Evolutionary conservation across 345 rosid species (phyloP).

Genomic region (Citrus reticulata): DNA sequence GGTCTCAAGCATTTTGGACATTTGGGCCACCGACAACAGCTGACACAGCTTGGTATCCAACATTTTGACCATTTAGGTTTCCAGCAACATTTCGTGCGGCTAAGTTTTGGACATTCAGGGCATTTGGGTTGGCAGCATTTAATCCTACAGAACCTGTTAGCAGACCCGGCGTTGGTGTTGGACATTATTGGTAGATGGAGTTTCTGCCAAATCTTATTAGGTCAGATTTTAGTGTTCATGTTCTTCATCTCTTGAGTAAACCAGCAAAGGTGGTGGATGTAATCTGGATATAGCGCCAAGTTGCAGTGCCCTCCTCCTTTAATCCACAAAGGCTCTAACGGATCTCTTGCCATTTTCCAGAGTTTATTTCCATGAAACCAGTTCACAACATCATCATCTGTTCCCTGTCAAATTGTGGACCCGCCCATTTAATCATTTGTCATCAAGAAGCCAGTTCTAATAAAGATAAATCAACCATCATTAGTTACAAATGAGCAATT

Average conservation of each 20-base stretch:
- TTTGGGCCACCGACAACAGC: conserved; percentile 37
- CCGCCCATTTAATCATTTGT: neutral
- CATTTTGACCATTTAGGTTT: conserved; percentile 36
- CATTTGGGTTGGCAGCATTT: conserved; percentile 44
- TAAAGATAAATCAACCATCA: neutral
- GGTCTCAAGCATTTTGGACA: conserved; percentile 34
- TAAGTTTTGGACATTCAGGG: conserved; percentile 26
- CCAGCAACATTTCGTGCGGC: conserved; percentile 28
- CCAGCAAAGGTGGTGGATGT: conserved; percentile 75
- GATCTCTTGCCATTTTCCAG: conserved; percentile 87
- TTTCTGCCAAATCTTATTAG: conserved; percentile 63
- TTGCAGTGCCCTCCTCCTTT: conserved; percentile 99
- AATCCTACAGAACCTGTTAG: conserved; percentile 43
- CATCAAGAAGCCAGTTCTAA: neutral
- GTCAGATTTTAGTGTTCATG: conserved; percentile 57
- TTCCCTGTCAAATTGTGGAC: conserved; percentile 47
- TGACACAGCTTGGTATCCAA: conserved; percentile 42
- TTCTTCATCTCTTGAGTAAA: conserved; percentile 90
- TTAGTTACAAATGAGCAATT: neutral
- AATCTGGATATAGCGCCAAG: conserved; percentile 91
- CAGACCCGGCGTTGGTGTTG: neutral
- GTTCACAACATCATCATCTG: conserved; percentile 94
- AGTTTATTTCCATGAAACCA: conserved; percentile 93
- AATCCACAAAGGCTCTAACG: conserved; percentile 93
- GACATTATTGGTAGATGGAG: conserved; percentile 41